Evolutionary conservation across 768 basidiomycete genomes (phyloP).

Genomic region (Lactarius sp.): DNA sequence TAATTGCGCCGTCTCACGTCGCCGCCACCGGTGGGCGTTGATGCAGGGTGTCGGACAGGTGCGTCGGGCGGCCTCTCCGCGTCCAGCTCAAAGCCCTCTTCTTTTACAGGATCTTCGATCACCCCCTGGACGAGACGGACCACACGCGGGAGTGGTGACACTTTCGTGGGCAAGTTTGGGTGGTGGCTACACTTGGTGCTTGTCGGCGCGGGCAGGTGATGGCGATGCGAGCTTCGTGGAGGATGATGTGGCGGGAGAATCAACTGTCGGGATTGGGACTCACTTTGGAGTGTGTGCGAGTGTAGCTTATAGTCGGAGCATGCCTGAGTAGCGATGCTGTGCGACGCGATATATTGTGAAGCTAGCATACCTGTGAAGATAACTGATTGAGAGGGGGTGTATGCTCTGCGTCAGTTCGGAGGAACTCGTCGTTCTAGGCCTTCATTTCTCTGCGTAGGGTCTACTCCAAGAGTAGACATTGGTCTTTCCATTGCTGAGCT

Average conservation of each 20-base stretch:
- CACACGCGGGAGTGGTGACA: background rate
- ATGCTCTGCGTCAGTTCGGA: conserved; percentile 67
- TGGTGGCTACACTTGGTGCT: background rate
- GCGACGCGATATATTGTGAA: background rate
- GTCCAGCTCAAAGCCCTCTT: too few relatives aligned
- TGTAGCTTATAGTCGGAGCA: conserved; percentile 18
- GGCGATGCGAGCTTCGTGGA: conserved; percentile 25
- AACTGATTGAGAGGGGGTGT: conserved; percentile 50
- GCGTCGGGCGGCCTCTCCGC: too few relatives aligned
- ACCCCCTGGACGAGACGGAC: too few relatives aligned
- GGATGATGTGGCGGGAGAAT: conserved; percentile 25
- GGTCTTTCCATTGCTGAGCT: too few relatives aligned
- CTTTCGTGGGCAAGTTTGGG: conserved; percentile 12
- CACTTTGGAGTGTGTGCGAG: conserved; percentile 27
- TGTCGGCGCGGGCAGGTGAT: conserved; percentile 12
- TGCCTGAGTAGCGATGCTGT: background rate
- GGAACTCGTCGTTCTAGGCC: conserved; percentile 79
- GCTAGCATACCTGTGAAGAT: conserved; percentile 27
- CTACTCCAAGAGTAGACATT: too few relatives aligned
- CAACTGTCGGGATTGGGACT: conserved; percentile 18
- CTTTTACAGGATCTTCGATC: too few relatives aligned
- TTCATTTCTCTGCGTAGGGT: conserved; percentile 38
- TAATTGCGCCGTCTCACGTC: too few relatives aligned
- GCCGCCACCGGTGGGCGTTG: too few relatives aligned
- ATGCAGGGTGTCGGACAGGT: too few relatives aligned